Percentiles rank a stretch among this genome's conserved stretches.
Evolutionary conservation across 177 flowering plant genomes (phyloP).

Genomic region (Vitis hybrid): DNA sequence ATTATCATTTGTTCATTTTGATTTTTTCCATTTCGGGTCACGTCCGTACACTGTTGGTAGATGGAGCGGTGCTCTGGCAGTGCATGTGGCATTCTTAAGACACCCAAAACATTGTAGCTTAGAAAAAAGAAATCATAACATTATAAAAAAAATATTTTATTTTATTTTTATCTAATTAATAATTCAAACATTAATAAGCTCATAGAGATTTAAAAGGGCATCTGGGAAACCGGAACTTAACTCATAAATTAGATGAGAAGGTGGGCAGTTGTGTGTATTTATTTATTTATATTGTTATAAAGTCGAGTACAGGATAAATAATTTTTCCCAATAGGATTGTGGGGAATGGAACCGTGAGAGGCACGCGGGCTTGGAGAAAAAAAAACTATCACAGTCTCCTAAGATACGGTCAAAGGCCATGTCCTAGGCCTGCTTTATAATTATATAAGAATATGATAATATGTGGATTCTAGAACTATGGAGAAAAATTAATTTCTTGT

Average conservation of each 20-base stretch:
- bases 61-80: not conserved
- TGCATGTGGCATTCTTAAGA: not conserved
- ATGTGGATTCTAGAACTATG: too few species aligned
- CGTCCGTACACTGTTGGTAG: not conserved
- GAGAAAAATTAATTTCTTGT: too few species aligned
- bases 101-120: not conserved
- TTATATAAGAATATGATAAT: too few species aligned
- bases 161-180: too few species aligned
- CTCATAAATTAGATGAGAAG: too few species aligned
- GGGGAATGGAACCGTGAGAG: conserved; percentile 19
- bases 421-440: too few species aligned
- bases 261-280: not conserved
- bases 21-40: not conserved
- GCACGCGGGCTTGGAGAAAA: not conserved
- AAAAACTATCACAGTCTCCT: too few species aligned
- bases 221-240: too few species aligned
- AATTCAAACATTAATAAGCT: too few species aligned
- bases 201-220: too few species aligned
- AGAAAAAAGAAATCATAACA: not conserved
- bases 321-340: not conserved
- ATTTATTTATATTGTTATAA: not conserved
- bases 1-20: not conserved
- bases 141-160: too few species aligned
- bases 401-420: too few species aligned
- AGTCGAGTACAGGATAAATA: not conserved